These are phyloP conservation scores for Protostelium mycophagum DNA, from an alignment of 78 protist genomes.

Conservation along the genomic window DNA sequence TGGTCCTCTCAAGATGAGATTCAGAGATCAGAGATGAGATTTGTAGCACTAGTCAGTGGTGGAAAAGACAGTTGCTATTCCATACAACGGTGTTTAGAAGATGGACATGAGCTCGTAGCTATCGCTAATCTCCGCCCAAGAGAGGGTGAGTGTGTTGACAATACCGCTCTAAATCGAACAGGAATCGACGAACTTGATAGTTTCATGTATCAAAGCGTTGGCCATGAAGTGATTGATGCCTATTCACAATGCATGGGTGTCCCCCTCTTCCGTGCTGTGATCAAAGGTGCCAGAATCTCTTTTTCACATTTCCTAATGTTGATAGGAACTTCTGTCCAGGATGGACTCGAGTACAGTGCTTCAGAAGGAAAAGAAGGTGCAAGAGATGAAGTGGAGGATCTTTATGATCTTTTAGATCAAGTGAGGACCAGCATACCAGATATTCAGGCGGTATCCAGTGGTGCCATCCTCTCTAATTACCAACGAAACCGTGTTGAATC, in stretches of 20 bases:
- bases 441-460: slow-evolving; percentile 82
- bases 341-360: slow-evolving; percentile 3
- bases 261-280: slow-evolving; percentile 68
- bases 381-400: slow-evolving; percentile 90
- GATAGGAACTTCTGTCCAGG: not conserved
- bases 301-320: not conserved
- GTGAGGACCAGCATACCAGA: slow-evolving; percentile 51
- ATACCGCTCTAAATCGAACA: not conserved
- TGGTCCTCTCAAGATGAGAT: too few relatives aligned
- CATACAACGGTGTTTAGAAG: slow-evolving; percentile 67
- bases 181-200: slow-evolving; percentile 85
- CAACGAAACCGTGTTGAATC: slow-evolving; percentile 92
- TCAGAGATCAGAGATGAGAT: slow-evolving; percentile 50
- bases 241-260: slow-evolving; percentile 61
- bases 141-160: not conserved
- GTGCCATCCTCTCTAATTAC: slow-evolving; percentile 94
- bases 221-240: slow-evolving; percentile 52
- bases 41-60: slow-evolving; percentile 90
- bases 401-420: slow-evolving; percentile 41
- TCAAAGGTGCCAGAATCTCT: slow-evolving; percentile 16
- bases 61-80: slow-evolving; percentile 91
- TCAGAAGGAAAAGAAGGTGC: slow-evolving; percentile 24
- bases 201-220: slow-evolving; percentile 94
- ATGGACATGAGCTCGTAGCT: slow-evolving; percentile 87
- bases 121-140: slow-evolving; percentile 84